Evolutionary conservation across 176 grass and related monocot genomes (phyloP).

Genomic region (Carex pumila): DNA sequence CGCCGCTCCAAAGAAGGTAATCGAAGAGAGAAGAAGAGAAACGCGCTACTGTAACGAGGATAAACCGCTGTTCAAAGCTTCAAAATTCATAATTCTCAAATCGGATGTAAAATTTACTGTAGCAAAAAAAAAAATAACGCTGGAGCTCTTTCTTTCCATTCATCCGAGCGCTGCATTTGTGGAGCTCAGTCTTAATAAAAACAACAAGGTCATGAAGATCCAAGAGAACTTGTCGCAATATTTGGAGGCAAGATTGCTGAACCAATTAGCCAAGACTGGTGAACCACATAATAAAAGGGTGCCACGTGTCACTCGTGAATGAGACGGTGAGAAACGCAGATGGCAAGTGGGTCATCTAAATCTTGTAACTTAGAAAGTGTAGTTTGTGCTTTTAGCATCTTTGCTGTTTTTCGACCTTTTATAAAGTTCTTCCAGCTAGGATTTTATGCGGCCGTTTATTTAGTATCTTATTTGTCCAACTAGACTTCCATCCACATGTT

Average conservation of each 20-base stretch:
- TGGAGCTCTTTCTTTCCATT: too few relatives aligned
- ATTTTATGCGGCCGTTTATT: neutral
- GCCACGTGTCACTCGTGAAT: neutral
- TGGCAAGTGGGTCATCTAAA: neutral
- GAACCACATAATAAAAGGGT: neutral
- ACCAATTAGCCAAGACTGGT: neutral
- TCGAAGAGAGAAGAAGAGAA: too few relatives aligned
- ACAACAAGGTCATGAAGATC: too few relatives aligned
- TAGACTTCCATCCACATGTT: neutral
- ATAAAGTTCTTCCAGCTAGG: neutral
- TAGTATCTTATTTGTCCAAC: neutral
- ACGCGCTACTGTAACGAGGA: too few relatives aligned
- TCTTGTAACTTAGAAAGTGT: neutral
- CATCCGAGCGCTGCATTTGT: too few relatives aligned
- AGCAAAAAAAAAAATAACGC: too few relatives aligned
- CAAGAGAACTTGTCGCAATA: neutral
- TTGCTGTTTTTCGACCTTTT: neutral
- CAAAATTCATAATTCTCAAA: too few relatives aligned
- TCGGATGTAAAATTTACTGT: too few relatives aligned
- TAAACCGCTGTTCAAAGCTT: too few relatives aligned
- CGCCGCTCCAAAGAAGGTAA: too few relatives aligned
- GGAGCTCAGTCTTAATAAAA: too few relatives aligned
- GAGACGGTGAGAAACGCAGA: neutral
- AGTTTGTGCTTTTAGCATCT: constrained; percentile 4
- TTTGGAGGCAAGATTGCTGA: neutral